These are phyloP conservation scores for Holtermannia corniformis DNA, from an alignment of 768 basidiomycete species.

Conservation along the genomic window DNA sequence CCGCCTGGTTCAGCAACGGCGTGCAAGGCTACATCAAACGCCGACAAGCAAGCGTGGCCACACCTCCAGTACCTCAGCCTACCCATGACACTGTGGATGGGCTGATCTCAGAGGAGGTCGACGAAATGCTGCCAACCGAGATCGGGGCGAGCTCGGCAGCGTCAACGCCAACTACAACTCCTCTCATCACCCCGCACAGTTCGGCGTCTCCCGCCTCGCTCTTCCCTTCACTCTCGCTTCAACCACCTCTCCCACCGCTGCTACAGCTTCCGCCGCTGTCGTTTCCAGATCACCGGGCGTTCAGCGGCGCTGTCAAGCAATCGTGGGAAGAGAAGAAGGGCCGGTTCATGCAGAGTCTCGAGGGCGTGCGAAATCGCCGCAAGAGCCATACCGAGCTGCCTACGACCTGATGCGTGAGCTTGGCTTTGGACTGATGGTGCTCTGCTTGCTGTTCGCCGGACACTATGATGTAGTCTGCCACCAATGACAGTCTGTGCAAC, in stretches of 20 bases:
- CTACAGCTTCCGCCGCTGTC: background rate
- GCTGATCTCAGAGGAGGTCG: background rate
- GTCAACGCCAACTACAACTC: constrained; percentile 22
- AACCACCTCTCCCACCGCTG: constrained; percentile 3
- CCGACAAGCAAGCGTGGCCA: background rate
- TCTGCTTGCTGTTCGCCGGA: no score
- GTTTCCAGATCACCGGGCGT: constrained; percentile 7
- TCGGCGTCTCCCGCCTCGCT: constrained; percentile 8
- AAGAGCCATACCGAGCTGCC: no score
- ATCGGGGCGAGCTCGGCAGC: background rate
- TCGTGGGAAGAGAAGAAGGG: constrained; percentile 29
- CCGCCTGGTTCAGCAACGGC: constrained; percentile 51
- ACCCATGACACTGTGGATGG: background rate
- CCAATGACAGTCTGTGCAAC: no score
- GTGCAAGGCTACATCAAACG: constrained; percentile 47
- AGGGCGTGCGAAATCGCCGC: no score
- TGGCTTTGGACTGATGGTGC: no score
- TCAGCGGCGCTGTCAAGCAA: constrained; percentile 29
- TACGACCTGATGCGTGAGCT: no score
- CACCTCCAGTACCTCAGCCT: background rate
- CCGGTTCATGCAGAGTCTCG: constrained; percentile 5
- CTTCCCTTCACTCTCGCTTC: constrained; percentile 1
- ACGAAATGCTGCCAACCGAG: constrained; percentile 6
- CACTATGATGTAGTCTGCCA: no score
- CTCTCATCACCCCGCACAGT: constrained; percentile 28